Base-by-base conservation (phyloP, 208 protist genomes). In the Crithidia bombi region DNA sequence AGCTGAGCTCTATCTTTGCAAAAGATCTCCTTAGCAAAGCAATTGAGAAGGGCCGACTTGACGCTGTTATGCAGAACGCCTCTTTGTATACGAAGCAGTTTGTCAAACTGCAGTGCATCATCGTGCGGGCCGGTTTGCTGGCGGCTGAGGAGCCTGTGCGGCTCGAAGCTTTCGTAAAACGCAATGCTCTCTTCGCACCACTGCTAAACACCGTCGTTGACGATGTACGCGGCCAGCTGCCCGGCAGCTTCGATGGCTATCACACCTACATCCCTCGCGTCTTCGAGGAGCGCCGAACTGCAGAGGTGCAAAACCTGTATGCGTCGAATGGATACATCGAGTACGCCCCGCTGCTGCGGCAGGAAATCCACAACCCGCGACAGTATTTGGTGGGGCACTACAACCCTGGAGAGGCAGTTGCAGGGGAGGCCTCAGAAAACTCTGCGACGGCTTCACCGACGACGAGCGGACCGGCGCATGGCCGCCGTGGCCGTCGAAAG, bases 251-350 rank as follows among this genome's bases (percentile, higher is more conserved):
- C 26, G 79, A 84, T 1, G 83, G 83, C 23, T 58, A 30, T 21
- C 25, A 69, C 44, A 63, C 79, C 15, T 94, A 91, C 65, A 65
- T 81, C 12, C 89, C 89, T 15, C 59, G 55, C 26, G 64, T 83
- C 28, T 94, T 84, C 62, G 82, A 87, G 65, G 38, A 59, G 15
- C 66, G 57, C 38, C 81, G 85, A 25, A 58, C 73, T 5, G 65
- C 57, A 17, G 76, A 91, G 57, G 74, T 94, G 57, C 69, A 90
- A 17, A 94, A 90, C 69, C 54, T 94, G 19, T 94, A 92, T 65
- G 65, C 73, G 10, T 94, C 86, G 5, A 94, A 94, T 69, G 89
- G 89, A 35, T 87, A 75, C 67, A 79, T 94, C 39, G 82, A 86
- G 41, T 94, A 94, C 65, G 65, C 73, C 9, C 33, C 70, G 19